Conservation (phyloP, 2,329 filamentous ascomycete genomes). For the Arthrinium puccinioides region DNA sequence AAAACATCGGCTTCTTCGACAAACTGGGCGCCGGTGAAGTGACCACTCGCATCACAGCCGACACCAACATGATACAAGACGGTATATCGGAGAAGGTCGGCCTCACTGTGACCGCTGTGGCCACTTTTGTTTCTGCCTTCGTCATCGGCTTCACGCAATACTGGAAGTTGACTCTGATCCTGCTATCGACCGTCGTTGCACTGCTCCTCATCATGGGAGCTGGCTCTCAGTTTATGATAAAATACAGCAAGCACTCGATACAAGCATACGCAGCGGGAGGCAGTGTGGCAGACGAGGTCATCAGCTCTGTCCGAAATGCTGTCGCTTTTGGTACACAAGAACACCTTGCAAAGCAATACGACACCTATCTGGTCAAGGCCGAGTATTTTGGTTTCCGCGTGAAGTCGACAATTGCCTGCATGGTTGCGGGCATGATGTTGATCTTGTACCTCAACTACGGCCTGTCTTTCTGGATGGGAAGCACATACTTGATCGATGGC, state of each 20-base stretch:
- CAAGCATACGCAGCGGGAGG: constrained; percentile 78
- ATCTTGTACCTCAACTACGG: constrained; percentile 84
- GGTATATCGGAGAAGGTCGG: constrained; percentile 87
- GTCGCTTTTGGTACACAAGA: constrained; percentile 91
- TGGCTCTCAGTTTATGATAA: constrained; percentile 68
- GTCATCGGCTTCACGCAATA: constrained; percentile 85
- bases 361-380: constrained; percentile 63
- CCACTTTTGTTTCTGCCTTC: constrained; percentile 83
- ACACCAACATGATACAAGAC: constrained; percentile 89
- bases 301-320: constrained; percentile 88
- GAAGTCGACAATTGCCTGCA: constrained; percentile 64
- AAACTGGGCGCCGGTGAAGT: constrained; percentile 89
- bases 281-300: constrained; percentile 85
- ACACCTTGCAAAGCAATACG: constrained; percentile 82
- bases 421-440: constrained; percentile 79
- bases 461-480: constrained; percentile 83
- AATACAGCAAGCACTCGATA: constrained; percentile 71
- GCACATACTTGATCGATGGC: constrained; percentile 61
- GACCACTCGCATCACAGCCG: constrained; percentile 87
- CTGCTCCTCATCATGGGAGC: constrained; percentile 71
- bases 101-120: constrained; percentile 65
- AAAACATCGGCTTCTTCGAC: constrained; percentile 91
- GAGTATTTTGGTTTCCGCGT: constrained; percentile 70
- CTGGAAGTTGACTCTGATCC: constrained; percentile 89
- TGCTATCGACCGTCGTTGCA: constrained; percentile 73